phyloP scores from a whole-genome alignment of 2,329 filamentous ascomycete species.

The Apiospora hydei region DNA sequence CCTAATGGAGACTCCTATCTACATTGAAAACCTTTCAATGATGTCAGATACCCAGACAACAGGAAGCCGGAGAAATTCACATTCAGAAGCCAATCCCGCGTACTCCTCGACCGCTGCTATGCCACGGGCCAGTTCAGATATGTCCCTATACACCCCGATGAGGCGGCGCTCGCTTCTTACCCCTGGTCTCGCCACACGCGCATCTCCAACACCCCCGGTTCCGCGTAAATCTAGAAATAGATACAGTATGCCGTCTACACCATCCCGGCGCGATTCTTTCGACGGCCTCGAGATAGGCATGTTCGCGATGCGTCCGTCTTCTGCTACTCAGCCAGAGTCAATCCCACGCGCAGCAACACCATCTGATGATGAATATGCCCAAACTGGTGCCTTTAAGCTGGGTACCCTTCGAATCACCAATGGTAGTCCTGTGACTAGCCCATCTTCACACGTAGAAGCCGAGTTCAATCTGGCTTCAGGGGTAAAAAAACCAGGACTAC shows the following conservation, averaged over 20 bases:
- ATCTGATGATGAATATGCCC: conserved; percentile 63
- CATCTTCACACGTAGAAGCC: conserved; percentile 33
- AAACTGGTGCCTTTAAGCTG: conserved; percentile 68
- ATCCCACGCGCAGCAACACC: conserved; percentile 54
- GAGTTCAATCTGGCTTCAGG: conserved; percentile 19
- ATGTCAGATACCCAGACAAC: conserved; percentile 46
- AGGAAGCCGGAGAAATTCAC: conserved; percentile 47
- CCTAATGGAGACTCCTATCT: conserved; percentile 44
- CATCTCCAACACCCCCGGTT: conserved; percentile 27
- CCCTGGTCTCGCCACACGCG: conserved; percentile 42
- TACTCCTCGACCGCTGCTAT: conserved; percentile 39
- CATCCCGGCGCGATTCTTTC: conserved; percentile 33
- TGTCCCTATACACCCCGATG: conserved; percentile 42
- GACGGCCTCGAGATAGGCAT: conserved; percentile 31
- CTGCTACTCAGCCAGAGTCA: conserved; percentile 24
- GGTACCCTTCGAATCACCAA: conserved; percentile 70
- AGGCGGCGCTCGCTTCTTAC: conserved; percentile 40
- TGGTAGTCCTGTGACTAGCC: conserved; percentile 61
- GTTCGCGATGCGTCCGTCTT: conserved; percentile 23
- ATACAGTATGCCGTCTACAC: conserved; percentile 35
- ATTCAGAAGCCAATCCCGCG: conserved; percentile 32
- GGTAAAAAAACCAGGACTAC: conserved; percentile 27
- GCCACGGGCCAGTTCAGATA: conserved; percentile 54
- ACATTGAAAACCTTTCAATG: conserved; percentile 42
- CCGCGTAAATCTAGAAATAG: conserved; percentile 30